phyloP scores from a whole-genome alignment of 208 protist species.

The Trypanosoma caninum region DNA sequence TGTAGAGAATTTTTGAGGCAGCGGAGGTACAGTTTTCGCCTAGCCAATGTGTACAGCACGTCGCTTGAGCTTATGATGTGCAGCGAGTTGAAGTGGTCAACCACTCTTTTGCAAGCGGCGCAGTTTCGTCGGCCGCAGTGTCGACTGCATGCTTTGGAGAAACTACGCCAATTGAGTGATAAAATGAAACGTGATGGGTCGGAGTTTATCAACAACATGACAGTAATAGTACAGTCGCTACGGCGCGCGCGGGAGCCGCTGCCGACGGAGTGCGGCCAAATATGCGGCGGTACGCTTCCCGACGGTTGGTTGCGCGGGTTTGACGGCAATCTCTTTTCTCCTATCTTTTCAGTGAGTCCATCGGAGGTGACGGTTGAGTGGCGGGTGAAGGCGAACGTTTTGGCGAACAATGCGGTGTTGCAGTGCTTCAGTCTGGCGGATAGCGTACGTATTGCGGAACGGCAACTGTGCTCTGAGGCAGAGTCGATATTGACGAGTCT shows the following conservation, averaged over 20 bases:
- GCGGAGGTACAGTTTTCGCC: conserved; percentile 39
- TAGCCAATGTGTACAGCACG: conserved; percentile 44
- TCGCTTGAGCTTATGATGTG: conserved; percentile 43
- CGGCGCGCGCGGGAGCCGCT: conserved; percentile 31
- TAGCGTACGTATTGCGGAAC: conserved; percentile 30
- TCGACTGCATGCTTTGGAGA: conserved; percentile 36
- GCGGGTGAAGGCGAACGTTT: conserved; percentile 78
- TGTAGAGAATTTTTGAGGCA: conserved; percentile 70
- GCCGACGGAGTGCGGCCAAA: conserved; percentile 23
- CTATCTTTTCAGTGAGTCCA: conserved; percentile 38
- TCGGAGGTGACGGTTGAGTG: conserved; percentile 72
- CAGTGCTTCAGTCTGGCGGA: conserved; percentile 37
- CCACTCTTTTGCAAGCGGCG: conserved; percentile 48
- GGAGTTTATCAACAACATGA: conserved; percentile 55
- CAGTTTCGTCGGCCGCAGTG: conserved; percentile 50
- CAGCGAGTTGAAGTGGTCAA: conserved; percentile 45
- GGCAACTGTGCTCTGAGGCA: conserved; percentile 25
- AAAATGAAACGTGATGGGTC: conserved; percentile 36
- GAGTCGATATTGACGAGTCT: conserved; percentile 28
- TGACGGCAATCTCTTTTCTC: conserved; percentile 30
- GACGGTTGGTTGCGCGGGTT: conserved; percentile 77
- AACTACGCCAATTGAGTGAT: conserved; percentile 28
- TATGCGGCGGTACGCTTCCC: conserved; percentile 51
- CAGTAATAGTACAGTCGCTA: conserved; percentile 48
- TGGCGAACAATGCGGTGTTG: conserved; percentile 61